phyloP scores from a whole-genome alignment of 169 alveolate genomes.

The Eimeria brunetti region DNA sequence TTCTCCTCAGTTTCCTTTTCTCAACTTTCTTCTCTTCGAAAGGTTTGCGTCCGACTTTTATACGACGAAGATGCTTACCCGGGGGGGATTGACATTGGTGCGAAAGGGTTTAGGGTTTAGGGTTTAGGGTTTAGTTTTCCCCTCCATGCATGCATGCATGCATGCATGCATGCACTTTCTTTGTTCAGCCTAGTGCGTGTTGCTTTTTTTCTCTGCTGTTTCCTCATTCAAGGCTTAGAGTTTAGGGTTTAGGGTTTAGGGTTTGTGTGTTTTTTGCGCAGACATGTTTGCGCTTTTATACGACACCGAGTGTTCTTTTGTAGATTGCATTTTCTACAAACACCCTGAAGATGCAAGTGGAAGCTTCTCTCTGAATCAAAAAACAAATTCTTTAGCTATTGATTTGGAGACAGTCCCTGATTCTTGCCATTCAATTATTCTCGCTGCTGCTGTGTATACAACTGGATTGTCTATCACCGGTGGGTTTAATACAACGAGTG shows the following conservation, averaged over 20 bases:
- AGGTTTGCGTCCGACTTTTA: constrained; percentile 64
- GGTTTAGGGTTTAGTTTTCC: not conserved
- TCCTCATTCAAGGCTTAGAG: too few relatives aligned
- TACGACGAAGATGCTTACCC: constrained; percentile 81
- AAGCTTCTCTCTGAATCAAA: constrained; percentile 69
- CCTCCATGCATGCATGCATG: not conserved
- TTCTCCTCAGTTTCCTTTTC: constrained; percentile 33
- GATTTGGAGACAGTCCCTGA: constrained; percentile 76
- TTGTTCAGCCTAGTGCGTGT: too few relatives aligned
- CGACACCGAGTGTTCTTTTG: constrained; percentile 56
- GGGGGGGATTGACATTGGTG: constrained; percentile 80
- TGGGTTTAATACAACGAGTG: not conserved
- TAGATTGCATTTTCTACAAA: constrained; percentile 81
- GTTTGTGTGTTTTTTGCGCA: constrained; percentile 16
- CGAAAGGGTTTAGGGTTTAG: constrained; percentile 17
- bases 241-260: not conserved
- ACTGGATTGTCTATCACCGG: constrained; percentile 79
- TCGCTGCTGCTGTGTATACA: constrained; percentile 80
- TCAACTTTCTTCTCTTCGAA: constrained; percentile 46
- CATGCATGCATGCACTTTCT: not conserved
- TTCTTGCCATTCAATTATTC: constrained; percentile 59
- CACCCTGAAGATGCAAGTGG: constrained; percentile 81
- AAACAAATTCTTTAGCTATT: constrained; percentile 74
- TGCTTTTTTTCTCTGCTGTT: not conserved
- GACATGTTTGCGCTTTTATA: constrained; percentile 79